Percentiles rank a stretch among this genome's conserved stretches.
Conservation (phyloP, 78 protist genomes). For the Chrysochromulina tobinii region DNA sequence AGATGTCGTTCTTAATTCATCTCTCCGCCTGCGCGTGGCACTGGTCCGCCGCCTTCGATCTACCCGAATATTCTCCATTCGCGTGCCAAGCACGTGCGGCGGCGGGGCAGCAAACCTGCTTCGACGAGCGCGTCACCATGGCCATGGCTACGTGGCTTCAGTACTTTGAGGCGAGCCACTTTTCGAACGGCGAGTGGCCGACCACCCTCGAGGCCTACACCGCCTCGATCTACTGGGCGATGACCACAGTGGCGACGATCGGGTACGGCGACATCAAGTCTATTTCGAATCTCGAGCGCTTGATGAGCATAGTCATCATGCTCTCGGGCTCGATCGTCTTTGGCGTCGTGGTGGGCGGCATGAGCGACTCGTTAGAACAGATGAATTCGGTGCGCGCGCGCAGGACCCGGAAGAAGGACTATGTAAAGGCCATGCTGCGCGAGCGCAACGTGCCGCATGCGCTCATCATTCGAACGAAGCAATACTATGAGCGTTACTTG, state of each 20-base stretch:
- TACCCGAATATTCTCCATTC: too few species aligned
- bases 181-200: too few species aligned
- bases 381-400: neutral
- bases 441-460: neutral
- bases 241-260: neutral
- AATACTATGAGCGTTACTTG: neutral
- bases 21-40: conserved; percentile 7
- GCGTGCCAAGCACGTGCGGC: too few species aligned
- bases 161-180: too few species aligned
- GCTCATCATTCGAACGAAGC: neutral
- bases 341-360: neutral
- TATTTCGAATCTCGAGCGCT: neutral
- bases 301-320: neutral
- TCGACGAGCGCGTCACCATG: too few species aligned
- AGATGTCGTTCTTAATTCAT: neutral
- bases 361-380: neutral
- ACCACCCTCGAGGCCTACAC: neutral
- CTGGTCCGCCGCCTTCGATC: neutral
- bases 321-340: neutral
- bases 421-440: neutral
- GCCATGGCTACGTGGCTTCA: too few species aligned
- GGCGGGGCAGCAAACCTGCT: too few species aligned
- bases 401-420: too few species aligned
- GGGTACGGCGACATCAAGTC: conserved; percentile 19
- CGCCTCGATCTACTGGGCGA: neutral